Conservation (phyloP, 2,329 filamentous ascomycete genomes). For the Ambrosiella cleistominuta region DNA sequence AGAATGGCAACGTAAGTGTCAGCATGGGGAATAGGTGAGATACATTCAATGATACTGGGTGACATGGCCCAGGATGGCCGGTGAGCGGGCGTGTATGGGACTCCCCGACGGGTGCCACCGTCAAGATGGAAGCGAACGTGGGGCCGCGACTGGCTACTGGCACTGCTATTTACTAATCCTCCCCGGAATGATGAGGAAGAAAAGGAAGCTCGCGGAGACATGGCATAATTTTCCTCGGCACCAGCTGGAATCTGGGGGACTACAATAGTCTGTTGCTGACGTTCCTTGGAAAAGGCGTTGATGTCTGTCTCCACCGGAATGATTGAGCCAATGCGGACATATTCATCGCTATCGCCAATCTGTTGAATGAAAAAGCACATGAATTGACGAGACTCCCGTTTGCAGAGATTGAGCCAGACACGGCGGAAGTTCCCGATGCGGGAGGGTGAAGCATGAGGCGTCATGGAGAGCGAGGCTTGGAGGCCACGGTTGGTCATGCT, state of each 20-base stretch:
- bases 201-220: neutral
- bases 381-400: conserved; percentile 10
- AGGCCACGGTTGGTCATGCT: conserved; percentile 11
- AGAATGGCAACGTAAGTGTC: conserved; percentile 11
- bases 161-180: neutral
- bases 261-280: conserved; percentile 10
- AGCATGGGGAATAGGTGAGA: conserved; percentile 11
- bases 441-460: conserved; percentile 9
- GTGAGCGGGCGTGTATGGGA: conserved; percentile 8
- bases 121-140: conserved; percentile 8
- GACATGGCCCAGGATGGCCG: conserved; percentile 9
- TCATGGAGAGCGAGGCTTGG: conserved; percentile 10
- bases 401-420: conserved; percentile 12
- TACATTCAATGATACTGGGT: conserved; percentile 1
- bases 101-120: conserved; percentile 6
- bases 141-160: neutral
- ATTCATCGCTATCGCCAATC: conserved; percentile 11
- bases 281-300: conserved; percentile 6
- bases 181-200: neutral
- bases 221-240: neutral
- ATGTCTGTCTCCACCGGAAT: conserved; percentile 9
- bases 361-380: conserved; percentile 13
- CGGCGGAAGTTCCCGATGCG: conserved; percentile 12
- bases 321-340: conserved; percentile 9
- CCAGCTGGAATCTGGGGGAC: conserved; percentile 7